Evolutionary conservation across 306 rosid species (phyloP).

Genomic region (Prunus campanulata): DNA sequence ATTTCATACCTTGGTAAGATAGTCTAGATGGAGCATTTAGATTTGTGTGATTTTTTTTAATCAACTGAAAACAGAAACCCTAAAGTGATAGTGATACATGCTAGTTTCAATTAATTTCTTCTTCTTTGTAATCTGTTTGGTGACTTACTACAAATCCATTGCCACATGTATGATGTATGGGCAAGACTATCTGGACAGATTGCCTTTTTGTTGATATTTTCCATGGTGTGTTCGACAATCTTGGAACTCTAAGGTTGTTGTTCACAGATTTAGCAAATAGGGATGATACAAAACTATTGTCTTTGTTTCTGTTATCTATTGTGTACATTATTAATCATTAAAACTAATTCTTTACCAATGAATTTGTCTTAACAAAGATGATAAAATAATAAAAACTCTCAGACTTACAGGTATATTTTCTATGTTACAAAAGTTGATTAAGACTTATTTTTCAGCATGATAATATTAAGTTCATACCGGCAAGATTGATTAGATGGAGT

Average conservation of each 20-base stretch:
- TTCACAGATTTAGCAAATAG: neutral
- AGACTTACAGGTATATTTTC: neutral
- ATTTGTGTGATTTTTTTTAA: neutral
- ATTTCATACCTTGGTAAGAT: constrained; percentile 12
- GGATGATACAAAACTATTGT: neutral
- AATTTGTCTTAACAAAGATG: neutral
- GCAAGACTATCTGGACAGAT: neutral
- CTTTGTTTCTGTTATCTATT: neutral
- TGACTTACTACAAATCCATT: neutral
- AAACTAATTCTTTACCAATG: neutral
- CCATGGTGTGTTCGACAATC: neutral
- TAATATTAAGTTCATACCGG: no score
- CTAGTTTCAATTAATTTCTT: neutral
- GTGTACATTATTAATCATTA: neutral
- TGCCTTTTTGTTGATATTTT: neutral
- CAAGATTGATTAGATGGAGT: no score
- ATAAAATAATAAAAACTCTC: neutral
- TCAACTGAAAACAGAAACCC: neutral
- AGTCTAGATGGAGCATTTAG: neutral
- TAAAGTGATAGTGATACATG: neutral
- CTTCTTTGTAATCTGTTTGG: neutral
- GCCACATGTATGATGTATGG: neutral
- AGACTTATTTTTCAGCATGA: no score
- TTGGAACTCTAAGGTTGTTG: neutral
- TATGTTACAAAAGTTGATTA: neutral